Evolutionary conservation across 768 basidiomycete genomes (phyloP).

Genomic region (Tylopilus balloui): DNA sequence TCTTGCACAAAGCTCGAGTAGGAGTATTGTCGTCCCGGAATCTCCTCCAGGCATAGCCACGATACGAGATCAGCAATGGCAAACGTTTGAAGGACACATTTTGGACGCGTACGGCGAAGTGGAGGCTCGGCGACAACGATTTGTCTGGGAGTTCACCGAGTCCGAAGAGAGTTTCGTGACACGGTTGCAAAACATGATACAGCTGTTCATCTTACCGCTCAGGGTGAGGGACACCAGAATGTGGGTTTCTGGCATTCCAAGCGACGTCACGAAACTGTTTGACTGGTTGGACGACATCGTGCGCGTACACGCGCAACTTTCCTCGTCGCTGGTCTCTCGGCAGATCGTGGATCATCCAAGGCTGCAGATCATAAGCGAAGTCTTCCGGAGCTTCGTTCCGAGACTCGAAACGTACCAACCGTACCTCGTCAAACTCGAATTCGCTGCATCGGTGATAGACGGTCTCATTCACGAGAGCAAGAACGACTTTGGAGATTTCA

Average conservation of each 20-base stretch:
- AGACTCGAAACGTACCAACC: slow-evolving; percentile 82
- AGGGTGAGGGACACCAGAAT: slow-evolving; percentile 61
- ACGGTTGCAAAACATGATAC: slow-evolving; percentile 59
- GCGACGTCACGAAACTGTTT: slow-evolving; percentile 64
- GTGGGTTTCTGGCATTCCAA: slow-evolving; percentile 82
- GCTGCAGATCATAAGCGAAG: slow-evolving; percentile 52
- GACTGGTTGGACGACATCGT: slow-evolving; percentile 89
- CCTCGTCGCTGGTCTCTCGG: slow-evolving; percentile 42
- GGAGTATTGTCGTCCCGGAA: slow-evolving; percentile 4
- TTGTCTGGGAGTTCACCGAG: slow-evolving; percentile 63
- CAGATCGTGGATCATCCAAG: slow-evolving; percentile 40
- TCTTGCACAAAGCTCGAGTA: slow-evolving; percentile 9
- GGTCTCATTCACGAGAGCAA: slow-evolving; percentile 43
- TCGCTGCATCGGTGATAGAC: slow-evolving; percentile 51
- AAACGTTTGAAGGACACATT: slow-evolving; percentile 18
- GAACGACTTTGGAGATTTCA: slow-evolving; percentile 82
- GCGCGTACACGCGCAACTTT: slow-evolving; percentile 66
- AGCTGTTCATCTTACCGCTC: slow-evolving; percentile 74
- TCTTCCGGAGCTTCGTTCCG: slow-evolving; percentile 56
- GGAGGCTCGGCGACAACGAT: slow-evolving; percentile 61
- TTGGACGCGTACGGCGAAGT: slow-evolving; percentile 37
- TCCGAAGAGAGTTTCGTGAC: slow-evolving; percentile 68
- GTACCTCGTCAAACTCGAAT: slow-evolving; percentile 71
- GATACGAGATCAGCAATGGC: slow-evolving; percentile 22
- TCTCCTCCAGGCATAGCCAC: slow-evolving; percentile 5